Percentiles rank a stretch among this genome's conserved stretches.
These are phyloP conservation scores for Ogataea zsoltii DNA, from an alignment of 805 yeast species.

Conservation along the genomic window DNA sequence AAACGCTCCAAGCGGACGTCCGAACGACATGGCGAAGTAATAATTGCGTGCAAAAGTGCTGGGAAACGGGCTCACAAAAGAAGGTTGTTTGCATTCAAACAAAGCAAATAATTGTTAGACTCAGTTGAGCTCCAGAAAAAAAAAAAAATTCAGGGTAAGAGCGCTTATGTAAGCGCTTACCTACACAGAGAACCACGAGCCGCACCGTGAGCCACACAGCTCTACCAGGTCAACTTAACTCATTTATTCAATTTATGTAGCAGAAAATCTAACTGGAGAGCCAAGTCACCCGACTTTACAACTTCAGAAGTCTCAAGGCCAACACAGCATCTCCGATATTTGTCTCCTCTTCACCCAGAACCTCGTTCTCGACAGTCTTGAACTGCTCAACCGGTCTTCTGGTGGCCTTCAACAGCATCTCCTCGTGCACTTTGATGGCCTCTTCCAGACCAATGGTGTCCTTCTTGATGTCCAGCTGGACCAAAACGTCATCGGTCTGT, in stretches of 20 bases:
- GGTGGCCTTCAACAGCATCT: conserved; percentile 73
- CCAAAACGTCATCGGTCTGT: conserved; percentile 92
- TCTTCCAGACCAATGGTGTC: conserved; percentile 66
- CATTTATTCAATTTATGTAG: no score
- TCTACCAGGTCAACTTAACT: no score
- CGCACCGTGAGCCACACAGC: no score
- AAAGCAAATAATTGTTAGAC: no score
- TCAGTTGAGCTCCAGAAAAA: no score
- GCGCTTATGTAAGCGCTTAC: no score
- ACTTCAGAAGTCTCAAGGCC: conserved; percentile 71
- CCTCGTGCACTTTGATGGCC: conserved; percentile 64
- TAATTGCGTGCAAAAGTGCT: no score
- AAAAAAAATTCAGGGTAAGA: no score
- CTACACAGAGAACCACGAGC: no score
- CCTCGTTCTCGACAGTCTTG: conserved; percentile 44
- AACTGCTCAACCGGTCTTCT: conserved; percentile 58
- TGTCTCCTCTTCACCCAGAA: conserved; percentile 89
- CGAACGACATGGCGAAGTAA: conserved; percentile 29
- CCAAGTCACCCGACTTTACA: conserved; percentile 37
- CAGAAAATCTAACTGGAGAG: no score
- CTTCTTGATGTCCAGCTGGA: conserved; percentile 72
- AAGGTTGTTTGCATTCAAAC: no score
- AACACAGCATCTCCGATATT: conserved; percentile 76
- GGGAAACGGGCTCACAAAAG: no score
- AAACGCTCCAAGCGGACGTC: conserved; percentile 31